Conservation (phyloP, 2,329 filamentous ascomycete species). For the Dothideomycetes sp. region DNA sequence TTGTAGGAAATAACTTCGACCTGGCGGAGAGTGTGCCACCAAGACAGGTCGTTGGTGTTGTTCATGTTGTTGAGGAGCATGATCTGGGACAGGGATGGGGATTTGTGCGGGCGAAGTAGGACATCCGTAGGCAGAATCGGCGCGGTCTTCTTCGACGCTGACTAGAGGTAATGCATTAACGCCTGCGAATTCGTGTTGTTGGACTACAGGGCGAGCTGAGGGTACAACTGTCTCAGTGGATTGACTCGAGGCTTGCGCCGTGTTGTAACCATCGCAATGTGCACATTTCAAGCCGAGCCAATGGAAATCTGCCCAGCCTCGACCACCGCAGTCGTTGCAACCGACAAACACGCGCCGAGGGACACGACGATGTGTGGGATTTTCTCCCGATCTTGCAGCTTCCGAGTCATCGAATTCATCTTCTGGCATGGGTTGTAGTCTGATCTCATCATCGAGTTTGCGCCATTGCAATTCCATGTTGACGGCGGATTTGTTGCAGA, state of each 20-base stretch:
- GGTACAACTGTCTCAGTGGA: slow-evolving; percentile 27
- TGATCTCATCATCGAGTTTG: slow-evolving; percentile 79
- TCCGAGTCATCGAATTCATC: slow-evolving; percentile 20
- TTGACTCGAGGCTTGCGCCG: slow-evolving; percentile 38
- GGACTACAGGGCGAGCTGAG: slow-evolving; percentile 14
- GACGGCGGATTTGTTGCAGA: slow-evolving; percentile 91
- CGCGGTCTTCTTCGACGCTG: slow-evolving; percentile 13
- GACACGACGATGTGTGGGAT: slow-evolving; percentile 8
- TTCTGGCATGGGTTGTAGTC: slow-evolving; percentile 80
- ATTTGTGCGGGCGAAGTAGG: slow-evolving; percentile 6
- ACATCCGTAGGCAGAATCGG: slow-evolving; percentile 15
- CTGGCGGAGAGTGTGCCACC: slow-evolving; percentile 3
- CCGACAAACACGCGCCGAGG: slow-evolving; percentile 60
- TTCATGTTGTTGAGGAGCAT: background rate
- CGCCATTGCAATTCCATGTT: slow-evolving; percentile 97
- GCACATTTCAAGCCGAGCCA: slow-evolving; percentile 90
- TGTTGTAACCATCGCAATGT: slow-evolving; percentile 47
- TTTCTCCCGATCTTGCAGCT: background rate
- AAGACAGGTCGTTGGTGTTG: slow-evolving; percentile 6
- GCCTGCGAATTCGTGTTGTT: slow-evolving; percentile 28
- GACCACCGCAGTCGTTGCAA: slow-evolving; percentile 91
- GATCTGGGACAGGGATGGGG: too few relatives aligned
- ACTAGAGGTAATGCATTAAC: slow-evolving; percentile 21
- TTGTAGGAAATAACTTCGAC: slow-evolving; percentile 23
- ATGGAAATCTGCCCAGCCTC: slow-evolving; percentile 79